Evolutionary conservation across 345 rosid species (phyloP).

Genomic region (Camelina hispida): DNA sequence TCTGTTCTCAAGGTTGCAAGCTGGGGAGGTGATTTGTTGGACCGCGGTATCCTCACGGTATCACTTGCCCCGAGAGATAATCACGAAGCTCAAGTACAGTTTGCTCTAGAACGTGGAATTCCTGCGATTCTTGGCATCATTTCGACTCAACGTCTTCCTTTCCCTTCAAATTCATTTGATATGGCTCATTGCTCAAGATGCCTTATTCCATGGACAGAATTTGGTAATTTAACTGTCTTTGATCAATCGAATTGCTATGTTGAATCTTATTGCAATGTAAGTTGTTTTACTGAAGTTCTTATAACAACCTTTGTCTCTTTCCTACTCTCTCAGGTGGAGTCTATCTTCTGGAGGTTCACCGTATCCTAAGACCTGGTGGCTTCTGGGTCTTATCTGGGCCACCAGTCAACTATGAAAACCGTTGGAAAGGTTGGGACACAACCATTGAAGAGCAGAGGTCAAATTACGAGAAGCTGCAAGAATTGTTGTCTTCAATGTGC

Average conservation of each 20-base stretch:
- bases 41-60: slow-evolving; percentile 83
- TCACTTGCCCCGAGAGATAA: slow-evolving; percentile 99
- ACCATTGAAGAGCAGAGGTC: slow-evolving; percentile 88
- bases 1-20: slow-evolving; percentile 81
- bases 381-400: slow-evolving; percentile 99
- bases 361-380: slow-evolving; percentile 97
- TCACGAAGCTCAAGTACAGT: slow-evolving; percentile 99
- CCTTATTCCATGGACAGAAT: slow-evolving; percentile 99
- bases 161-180: slow-evolving; percentile 96
- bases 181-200: slow-evolving; percentile 99
- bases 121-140: slow-evolving; percentile 98
- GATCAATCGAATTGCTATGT: slow-evolving; percentile 9
- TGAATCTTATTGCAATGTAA: neutral
- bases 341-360: slow-evolving; percentile 87
- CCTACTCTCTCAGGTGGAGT: slow-evolving; percentile 75
- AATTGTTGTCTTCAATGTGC: slow-evolving; percentile 85
- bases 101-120: slow-evolving; percentile 96
- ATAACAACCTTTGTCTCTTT: slow-evolving; percentile 1
- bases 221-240: slow-evolving; percentile 56
- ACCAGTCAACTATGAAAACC: slow-evolving; percentile 87
- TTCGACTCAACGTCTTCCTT: slow-evolving; percentile 94
- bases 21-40: slow-evolving; percentile 98
- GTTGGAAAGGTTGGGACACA: slow-evolving; percentile 99
- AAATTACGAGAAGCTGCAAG: slow-evolving; percentile 83
- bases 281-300: neutral